phyloP scores from a whole-genome alignment of 345 rosid species.

The Syzygium oleosum region DNA sequence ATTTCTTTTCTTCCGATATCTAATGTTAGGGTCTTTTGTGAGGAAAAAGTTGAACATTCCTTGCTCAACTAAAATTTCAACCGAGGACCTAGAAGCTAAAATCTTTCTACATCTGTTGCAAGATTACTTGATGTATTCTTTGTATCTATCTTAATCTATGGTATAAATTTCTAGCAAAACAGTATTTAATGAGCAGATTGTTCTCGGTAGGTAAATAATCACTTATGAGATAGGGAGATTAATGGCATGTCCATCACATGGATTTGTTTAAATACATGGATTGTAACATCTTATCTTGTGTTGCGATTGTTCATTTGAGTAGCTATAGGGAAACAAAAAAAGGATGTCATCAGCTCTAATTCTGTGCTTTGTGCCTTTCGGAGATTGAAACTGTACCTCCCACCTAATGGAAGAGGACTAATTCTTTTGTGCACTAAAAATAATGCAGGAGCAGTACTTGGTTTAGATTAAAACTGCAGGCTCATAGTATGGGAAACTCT shows the following conservation, averaged over 20 bases:
- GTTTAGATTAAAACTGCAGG: background rate
- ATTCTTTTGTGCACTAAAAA: background rate
- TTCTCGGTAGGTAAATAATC: background rate
- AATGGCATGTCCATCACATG: background rate
- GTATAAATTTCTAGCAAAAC: no score
- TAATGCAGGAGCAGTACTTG: background rate
- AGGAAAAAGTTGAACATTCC: conserved; percentile 53
- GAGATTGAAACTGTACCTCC: background rate
- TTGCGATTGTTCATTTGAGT: background rate
- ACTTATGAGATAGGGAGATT: background rate
- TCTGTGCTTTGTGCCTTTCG: background rate
- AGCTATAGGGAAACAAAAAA: background rate
- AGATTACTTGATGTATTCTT: no score
- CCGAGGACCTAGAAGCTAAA: conserved; percentile 82
- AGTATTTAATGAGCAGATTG: no score
- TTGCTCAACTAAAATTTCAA: conserved; percentile 76
- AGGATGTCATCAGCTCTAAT: background rate
- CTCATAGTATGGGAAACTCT: background rate
- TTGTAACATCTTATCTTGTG: background rate
- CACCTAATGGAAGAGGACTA: background rate
- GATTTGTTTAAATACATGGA: background rate
- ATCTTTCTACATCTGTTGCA: no score
- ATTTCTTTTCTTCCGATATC: background rate
- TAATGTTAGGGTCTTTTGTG: conserved; percentile 34
- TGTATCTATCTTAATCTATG: no score